phyloP scores from a whole-genome alignment of 2,329 filamentous ascomycete genomes.

The Myriosclerotinia curreyana region DNA sequence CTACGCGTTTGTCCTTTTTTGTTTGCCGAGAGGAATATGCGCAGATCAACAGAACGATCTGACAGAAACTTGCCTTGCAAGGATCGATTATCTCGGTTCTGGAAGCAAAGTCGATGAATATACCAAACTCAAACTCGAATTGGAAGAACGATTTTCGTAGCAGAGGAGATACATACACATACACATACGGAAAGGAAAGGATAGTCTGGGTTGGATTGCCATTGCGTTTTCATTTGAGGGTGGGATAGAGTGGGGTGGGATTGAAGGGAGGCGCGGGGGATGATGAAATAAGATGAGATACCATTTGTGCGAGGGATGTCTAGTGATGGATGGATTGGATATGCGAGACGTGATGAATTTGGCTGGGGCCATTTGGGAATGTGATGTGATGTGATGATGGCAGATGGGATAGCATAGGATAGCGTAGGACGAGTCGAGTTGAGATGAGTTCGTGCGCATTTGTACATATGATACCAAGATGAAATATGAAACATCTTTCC shows the following conservation, averaged over 20 bases:
- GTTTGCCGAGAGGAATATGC: background rate
- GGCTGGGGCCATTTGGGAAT: background rate
- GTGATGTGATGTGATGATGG: background rate
- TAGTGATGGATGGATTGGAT: background rate
- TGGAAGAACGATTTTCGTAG: background rate
- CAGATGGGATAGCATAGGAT: background rate
- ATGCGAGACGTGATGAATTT: background rate
- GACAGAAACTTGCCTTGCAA: background rate
- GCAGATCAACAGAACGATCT: too few species aligned
- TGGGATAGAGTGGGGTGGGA: too few species aligned
- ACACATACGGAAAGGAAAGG: background rate
- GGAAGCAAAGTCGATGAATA: background rate
- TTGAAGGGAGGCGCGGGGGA: background rate
- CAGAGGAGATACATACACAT: background rate
- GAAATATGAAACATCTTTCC: slow-evolving; percentile 13
- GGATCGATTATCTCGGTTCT: background rate
- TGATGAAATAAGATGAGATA: background rate
- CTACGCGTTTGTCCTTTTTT: slow-evolving; percentile 6
- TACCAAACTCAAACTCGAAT: background rate
- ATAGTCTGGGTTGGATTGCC: background rate
- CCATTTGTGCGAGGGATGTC: background rate
- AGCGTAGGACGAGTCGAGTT: background rate
- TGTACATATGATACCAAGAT: slow-evolving; percentile 24
- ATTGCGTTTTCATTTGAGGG: background rate
- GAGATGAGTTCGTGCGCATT: slow-evolving; percentile 3